Percentiles rank a stretch among this genome's conserved stretches.
phyloP scores from a whole-genome alignment of 2,329 filamentous ascomycete species.

The Botrytis paeoniae region DNA sequence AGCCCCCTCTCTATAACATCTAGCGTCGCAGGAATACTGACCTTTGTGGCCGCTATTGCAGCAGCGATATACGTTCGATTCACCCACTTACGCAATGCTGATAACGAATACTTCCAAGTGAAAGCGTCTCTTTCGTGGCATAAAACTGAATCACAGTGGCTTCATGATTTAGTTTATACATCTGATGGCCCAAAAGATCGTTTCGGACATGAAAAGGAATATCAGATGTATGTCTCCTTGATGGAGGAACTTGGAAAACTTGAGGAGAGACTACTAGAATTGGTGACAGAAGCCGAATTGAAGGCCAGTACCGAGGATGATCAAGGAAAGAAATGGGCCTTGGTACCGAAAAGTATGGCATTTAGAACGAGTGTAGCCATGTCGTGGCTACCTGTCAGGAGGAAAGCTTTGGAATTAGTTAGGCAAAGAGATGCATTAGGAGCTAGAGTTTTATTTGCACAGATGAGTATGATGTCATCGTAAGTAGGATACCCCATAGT shows the following conservation, averaged over 20 bases:
- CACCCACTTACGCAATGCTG: conserved; percentile 46
- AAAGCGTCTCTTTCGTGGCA: conserved; percentile 49
- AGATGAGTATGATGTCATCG: conserved; percentile 49
- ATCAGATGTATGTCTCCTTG: conserved; percentile 48
- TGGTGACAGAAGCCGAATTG: conserved; percentile 45
- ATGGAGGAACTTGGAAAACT: conserved; percentile 47
- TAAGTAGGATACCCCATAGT: conserved; percentile 27
- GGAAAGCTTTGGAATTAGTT: conserved; percentile 46
- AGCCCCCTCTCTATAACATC: conserved; percentile 46
- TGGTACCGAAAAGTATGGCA: conserved; percentile 41
- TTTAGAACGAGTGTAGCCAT: conserved; percentile 44
- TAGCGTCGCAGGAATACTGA: conserved; percentile 46
- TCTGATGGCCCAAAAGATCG: not conserved
- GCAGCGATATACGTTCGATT: conserved; percentile 46
- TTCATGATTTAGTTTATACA: conserved; percentile 43
- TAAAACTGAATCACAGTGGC: conserved; percentile 48
- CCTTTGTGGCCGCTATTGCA: conserved; percentile 47
- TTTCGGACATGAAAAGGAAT: conserved; percentile 39
- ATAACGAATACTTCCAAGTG: conserved; percentile 48
- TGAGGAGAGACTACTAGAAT: conserved; percentile 45
- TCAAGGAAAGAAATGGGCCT: conserved; percentile 39
- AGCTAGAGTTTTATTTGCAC: conserved; percentile 46
- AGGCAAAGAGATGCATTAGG: conserved; percentile 47
- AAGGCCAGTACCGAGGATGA: conserved; percentile 23
- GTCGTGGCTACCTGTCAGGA: conserved; percentile 45